Evolutionary conservation across 2,329 filamentous ascomycete genomes (phyloP), one percentile per base, ranked within the genome.

Genomic region (Biscogniauxia marginata): DNA sequence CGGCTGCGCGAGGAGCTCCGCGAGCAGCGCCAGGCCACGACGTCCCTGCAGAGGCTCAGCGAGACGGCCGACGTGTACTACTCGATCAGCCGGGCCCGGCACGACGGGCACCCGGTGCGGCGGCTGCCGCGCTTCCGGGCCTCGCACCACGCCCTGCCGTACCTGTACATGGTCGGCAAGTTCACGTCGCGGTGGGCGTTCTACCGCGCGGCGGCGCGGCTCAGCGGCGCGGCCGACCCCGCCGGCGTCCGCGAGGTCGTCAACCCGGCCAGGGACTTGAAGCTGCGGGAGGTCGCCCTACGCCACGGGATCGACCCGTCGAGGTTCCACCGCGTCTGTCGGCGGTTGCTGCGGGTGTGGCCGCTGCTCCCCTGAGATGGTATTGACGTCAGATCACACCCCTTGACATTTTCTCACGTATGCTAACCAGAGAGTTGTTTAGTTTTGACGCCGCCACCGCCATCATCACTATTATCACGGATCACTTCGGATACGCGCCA

Each of bases 41-140:
- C n/a, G n/a, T n/a, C n/a, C 21, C 50, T 67, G 51, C 56, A 68
- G 50, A 71, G 65, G 50, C 63, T 78, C n/a, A 78, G 76, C 66
- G 76, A 79, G 60, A 73, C 74, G 4, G 70, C 76, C 3, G 76
- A 79, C 55, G 73, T 79, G 22, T 70, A 77, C 49, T 78, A 76
- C 64, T 66, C 70, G 20, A 67, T 77, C 50, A 73, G 66, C 63
- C 68, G 76, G 51, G 72, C 76, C 19, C 64, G 59, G 2, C 66
- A 75, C 57, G 71, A 76, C 20, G 65, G 59, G 2, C 66, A 75
- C 57, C 63, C 67, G 8, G 58, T 75, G 47, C 60, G 67, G 1
- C 59, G 50, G 7, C 47, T 74, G 22, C 70, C 70, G 6, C 56
- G 49, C 1, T 67, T 72, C 24, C 30, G 51, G 16, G 7, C 44